Evolutionary conservation across 176 grass and related monocot genomes (phyloP), one percentile per base, ranked within the genome.

Genomic region (Oropetium thomaeum): DNA sequence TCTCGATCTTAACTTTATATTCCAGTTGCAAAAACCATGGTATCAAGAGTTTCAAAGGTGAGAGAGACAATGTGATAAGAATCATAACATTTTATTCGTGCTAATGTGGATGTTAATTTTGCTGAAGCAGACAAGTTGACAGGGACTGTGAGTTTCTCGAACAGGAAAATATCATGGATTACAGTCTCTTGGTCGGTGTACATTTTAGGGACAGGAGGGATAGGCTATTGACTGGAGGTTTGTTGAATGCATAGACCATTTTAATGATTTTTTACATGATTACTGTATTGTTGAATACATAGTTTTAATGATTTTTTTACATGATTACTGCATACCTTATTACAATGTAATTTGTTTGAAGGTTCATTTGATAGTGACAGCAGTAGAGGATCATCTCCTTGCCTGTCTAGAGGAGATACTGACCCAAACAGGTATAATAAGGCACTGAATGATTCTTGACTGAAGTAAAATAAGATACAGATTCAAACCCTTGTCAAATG

Each of bases 101-200:
- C 64, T 80, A 60, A 86, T 69, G 23, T 55, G 26, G 9, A 70
- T 49, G 20, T 65, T 68, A 44, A 43, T 59, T 75, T 29, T 79
- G 45, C 52, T 86, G 43, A 69, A 71, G 81, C 74, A 99, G 96
- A 59, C 96, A 95, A 90, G 71, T 99, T 10, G 96, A 99, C 66
- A 95, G 57, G 79, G 96, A 99, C 75, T 99, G 88, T 1, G 96
- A 99, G 15, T 99, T 99, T 84, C 87, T 99, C 17, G 96, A 99
- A 87, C 92, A 95, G 57, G 96, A 99, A 69, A 99, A 90, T 57
- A 99, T 99, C 60, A 99, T 99, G 96, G 96, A 99, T 84, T 99
- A 99, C 70, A 99, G 96, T 81, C 89, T 99, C 17, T 75, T 99
- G 73, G 92, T 99, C 16, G 96, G 96, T 44, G 87, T 99, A 67